phyloP scores from a whole-genome alignment of 2,329 filamentous ascomycete genomes.

The Neopestalotiopsis rosae region DNA sequence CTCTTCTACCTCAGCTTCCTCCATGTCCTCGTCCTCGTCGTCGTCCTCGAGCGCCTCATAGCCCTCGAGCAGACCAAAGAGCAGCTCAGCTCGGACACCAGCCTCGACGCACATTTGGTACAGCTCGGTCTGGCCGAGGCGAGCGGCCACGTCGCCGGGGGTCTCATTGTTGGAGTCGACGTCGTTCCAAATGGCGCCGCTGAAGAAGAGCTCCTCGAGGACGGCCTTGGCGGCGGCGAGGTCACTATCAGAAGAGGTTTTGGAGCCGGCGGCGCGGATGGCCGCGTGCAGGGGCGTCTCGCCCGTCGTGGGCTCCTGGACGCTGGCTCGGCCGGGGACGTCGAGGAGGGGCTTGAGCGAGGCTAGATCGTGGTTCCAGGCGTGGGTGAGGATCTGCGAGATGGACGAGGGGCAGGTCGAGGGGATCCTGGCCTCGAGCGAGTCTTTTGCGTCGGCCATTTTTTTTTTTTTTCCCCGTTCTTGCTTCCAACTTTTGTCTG shows the following conservation, averaged over 20 bases:
- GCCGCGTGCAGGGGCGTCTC: slow-evolving; percentile 90
- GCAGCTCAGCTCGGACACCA: slow-evolving; percentile 86
- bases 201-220: slow-evolving; percentile 78
- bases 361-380: slow-evolving; percentile 66
- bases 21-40: slow-evolving; percentile 52
- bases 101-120: slow-evolving; percentile 89
- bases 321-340: slow-evolving; percentile 68
- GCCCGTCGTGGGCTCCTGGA: slow-evolving; percentile 83
- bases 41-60: slow-evolving; percentile 75
- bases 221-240: slow-evolving; percentile 70
- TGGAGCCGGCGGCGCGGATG: slow-evolving; percentile 64
- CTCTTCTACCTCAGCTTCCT: slow-evolving; percentile 51
- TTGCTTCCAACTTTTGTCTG: background rate
- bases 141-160: slow-evolving; percentile 82
- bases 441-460: slow-evolving; percentile 44
- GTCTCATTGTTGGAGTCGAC: slow-evolving; percentile 87
- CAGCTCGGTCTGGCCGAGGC: slow-evolving; percentile 70
- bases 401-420: slow-evolving; percentile 55
- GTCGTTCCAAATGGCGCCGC: slow-evolving; percentile 98
- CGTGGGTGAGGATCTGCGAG: slow-evolving; percentile 57
- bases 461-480: background rate
- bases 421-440: slow-evolving; percentile 58
- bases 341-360: slow-evolving; percentile 73
- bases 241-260: slow-evolving; percentile 35
- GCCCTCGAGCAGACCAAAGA: slow-evolving; percentile 81